phyloP scores from a whole-genome alignment of 1,284 basidiomycete species.

The Tilletia walkeri region DNA sequence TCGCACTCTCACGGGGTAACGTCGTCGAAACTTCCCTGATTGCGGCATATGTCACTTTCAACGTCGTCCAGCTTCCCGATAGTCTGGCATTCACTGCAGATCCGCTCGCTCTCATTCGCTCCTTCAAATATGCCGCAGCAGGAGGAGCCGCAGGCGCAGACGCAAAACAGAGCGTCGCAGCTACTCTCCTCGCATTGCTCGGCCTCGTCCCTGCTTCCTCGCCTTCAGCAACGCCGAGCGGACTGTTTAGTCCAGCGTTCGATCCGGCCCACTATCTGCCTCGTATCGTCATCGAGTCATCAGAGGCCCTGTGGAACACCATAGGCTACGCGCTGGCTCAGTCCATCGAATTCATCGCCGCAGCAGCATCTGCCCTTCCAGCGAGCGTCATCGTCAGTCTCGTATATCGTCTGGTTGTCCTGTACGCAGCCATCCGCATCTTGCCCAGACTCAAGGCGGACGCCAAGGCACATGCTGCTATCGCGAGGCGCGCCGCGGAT shows the following conservation, averaged over 20 bases:
- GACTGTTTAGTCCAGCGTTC: neutral
- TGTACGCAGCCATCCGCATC: slow-evolving; percentile 51
- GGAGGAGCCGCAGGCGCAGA: neutral
- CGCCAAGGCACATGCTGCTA: neutral
- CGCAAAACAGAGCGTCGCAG: neutral
- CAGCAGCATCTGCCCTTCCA: slow-evolving; percentile 45
- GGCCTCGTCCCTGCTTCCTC: neutral
- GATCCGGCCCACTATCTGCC: slow-evolving; percentile 7
- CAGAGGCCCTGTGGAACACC: neutral
- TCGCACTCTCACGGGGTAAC: slow-evolving; percentile 52
- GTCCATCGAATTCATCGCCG: slow-evolving; percentile 40
- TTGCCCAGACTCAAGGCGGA: slow-evolving; percentile 33
- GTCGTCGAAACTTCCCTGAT: slow-evolving; percentile 54
- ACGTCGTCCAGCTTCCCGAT: slow-evolving; percentile 48
- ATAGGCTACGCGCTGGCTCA: slow-evolving; percentile 19
- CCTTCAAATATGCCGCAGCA: slow-evolving; percentile 41
- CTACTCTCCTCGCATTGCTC: neutral
- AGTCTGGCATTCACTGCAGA: slow-evolving; percentile 46
- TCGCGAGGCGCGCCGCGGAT: neutral
- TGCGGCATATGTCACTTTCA: slow-evolving; percentile 52
- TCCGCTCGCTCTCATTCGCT: slow-evolving; percentile 49
- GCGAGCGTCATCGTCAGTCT: slow-evolving; percentile 49
- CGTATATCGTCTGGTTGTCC: slow-evolving; percentile 49
- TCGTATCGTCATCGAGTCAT: slow-evolving; percentile 12
- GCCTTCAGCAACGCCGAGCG: no score